Conservation (phyloP, 805 yeast genomes). For the Metschnikowia shivogae region DNA sequence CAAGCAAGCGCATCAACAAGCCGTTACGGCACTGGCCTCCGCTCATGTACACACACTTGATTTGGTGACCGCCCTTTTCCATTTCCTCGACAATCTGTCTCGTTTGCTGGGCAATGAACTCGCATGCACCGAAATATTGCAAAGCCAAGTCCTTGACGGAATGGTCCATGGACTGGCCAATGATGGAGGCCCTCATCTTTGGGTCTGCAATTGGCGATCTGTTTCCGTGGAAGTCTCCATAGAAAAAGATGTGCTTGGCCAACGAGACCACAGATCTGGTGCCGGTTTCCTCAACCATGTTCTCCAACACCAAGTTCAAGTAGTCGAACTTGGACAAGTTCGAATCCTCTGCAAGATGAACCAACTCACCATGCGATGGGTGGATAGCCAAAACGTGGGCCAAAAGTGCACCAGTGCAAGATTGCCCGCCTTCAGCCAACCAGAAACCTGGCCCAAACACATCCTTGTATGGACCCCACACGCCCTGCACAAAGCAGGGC, state of each 20-base stretch:
- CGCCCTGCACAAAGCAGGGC: constrained; percentile 89
- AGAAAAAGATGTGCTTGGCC: constrained; percentile 82
- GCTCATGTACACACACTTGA: constrained; percentile 76
- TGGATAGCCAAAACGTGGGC: constrained; percentile 86
- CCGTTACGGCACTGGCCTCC: constrained; percentile 98
- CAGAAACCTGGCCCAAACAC: constrained; percentile 86
- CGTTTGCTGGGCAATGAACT: constrained; percentile 96
- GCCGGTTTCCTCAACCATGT: constrained; percentile 51
- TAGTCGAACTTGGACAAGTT: constrained; percentile 76
- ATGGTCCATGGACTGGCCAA: constrained; percentile 89
- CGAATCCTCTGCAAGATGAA: constrained; percentile 61
- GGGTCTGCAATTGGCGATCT: constrained; percentile 98
- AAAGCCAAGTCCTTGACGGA: constrained; percentile 81
- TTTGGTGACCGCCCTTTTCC: constrained; percentile 73
- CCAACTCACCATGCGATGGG: constrained; percentile 78
- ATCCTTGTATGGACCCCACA: constrained; percentile 98
- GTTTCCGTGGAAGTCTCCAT: constrained; percentile 96
- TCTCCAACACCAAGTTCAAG: constrained; percentile 70
- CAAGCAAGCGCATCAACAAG: constrained; percentile 80
- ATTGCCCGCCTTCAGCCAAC: constrained; percentile 99
- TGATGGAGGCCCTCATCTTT: constrained; percentile 83
- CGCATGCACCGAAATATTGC: constrained; percentile 89
- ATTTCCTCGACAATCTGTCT: constrained; percentile 88
- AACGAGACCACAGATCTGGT: constrained; percentile 73
- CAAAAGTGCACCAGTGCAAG: constrained; percentile 91